Conservation (phyloP, 345 rosid genomes). For the Eutrema japonicum region DNA sequence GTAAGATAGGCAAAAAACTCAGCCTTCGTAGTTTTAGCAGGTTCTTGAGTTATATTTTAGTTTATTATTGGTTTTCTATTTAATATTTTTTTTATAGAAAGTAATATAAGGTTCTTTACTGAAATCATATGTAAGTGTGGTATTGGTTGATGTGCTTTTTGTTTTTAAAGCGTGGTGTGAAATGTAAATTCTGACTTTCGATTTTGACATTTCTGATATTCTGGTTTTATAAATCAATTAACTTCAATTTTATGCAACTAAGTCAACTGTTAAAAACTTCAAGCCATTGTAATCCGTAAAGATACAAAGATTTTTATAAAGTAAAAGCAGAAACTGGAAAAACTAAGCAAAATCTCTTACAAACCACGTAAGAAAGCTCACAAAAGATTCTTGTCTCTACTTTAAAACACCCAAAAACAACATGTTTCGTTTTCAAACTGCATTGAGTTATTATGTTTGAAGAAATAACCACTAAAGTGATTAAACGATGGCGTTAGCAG, state of each 20-base stretch:
- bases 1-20: conserved; percentile 37
- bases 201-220: conserved; percentile 30
- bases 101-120: background rate
- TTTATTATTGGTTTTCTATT: conserved; percentile 20
- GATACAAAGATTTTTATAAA: background rate
- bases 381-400: conserved; percentile 26
- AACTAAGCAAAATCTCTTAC: conserved; percentile 6
- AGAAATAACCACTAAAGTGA: conserved; percentile 5
- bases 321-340: background rate
- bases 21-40: conserved; percentile 24
- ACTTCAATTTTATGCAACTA: background rate
- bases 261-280: background rate
- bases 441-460: background rate
- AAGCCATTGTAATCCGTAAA: background rate
- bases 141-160: conserved; percentile 17
- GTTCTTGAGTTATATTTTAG: conserved; percentile 24
- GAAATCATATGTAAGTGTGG: conserved; percentile 19
- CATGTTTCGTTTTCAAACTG: conserved; percentile 17
- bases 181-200: conserved; percentile 34
- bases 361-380: conserved; percentile 14
- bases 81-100: conserved; percentile 12
- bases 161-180: background rate
- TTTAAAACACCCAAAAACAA: conserved; percentile 4
- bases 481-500: conserved; percentile 78
- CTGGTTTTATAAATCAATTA: conserved; percentile 9